Conservation (phyloP, 2,329 filamentous ascomycete genomes). For the Coniochaeta pulveracea region DNA sequence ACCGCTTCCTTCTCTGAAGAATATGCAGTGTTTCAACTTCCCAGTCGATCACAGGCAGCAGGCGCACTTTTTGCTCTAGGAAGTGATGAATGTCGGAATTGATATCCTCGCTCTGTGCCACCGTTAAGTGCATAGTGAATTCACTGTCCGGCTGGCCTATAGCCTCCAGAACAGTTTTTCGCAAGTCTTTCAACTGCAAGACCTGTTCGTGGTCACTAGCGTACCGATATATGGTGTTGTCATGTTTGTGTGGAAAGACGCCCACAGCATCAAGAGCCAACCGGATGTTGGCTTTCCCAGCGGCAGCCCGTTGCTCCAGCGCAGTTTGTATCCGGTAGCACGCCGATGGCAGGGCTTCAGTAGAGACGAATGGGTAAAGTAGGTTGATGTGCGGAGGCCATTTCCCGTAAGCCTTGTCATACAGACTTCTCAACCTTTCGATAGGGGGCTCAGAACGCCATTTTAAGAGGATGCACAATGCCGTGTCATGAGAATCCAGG, state of each 20-base stretch:
- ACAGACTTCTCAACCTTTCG: constrained; percentile 44
- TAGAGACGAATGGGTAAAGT: constrained; percentile 51
- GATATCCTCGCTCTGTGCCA: constrained; percentile 44
- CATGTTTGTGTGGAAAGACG: constrained; percentile 35
- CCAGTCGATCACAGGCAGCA: constrained; percentile 38
- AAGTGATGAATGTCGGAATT: constrained; percentile 33
- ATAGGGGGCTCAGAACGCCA: constrained; percentile 31
- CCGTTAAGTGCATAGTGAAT: constrained; percentile 43
- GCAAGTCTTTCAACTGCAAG: constrained; percentile 20
- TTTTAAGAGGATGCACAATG: constrained; percentile 49
- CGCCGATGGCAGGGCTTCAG: constrained; percentile 31
- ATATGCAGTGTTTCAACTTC: constrained; percentile 35
- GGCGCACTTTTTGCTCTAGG: constrained; percentile 37
- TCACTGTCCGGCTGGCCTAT: constrained; percentile 18
- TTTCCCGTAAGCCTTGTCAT: constrained; percentile 48
- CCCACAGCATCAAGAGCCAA: constrained; percentile 28
- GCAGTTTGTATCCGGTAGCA: constrained; percentile 24
- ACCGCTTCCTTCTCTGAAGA: constrained; percentile 34
- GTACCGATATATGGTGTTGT: constrained; percentile 37
- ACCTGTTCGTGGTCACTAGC: constrained; percentile 15
- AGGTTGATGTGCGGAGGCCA: constrained; percentile 61
- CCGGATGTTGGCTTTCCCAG: constrained; percentile 6
- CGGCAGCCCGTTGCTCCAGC: constrained; percentile 13
- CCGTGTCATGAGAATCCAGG: constrained; percentile 40
- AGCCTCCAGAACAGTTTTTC: constrained; percentile 20